Evolutionary conservation across 441 rosid genomes (phyloP), one percentile per base, ranked within the genome.

Genomic region (Gossypium laxum): DNA sequence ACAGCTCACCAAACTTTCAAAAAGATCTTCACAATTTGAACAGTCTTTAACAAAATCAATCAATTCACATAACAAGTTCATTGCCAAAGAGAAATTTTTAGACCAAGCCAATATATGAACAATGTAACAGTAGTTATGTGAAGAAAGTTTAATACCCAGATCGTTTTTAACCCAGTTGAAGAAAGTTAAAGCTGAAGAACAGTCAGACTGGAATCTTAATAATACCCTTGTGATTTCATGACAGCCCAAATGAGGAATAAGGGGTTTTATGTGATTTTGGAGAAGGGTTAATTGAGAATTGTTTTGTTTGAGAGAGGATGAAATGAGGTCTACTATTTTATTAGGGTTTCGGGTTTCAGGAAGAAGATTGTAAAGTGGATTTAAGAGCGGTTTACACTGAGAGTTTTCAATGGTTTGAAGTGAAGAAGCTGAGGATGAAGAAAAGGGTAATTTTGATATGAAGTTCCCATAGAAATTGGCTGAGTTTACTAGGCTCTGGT

Each of bases 171-270:
- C 90, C 97, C 97, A 92, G 19, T 71, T 78, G 64, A 92, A 92
- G 88, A 92, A 89, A 5, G 84, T 38, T 38, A 85, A 80, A 38
- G 96, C 93, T 4, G 86, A 82, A 72, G 72, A 19, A 56, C 84
- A 68, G 80, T 92, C 97, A 26, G 98, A 89, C 14, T 91, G 97
- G 74, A 89, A 89, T 80, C 97, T 80, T 76, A 89, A 79, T 73
- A 92, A 70, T 69, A 93, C 93, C 85, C 93, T 86, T 4, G 91
- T 83, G 72, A 93, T 84, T 74, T 91, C 92, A 75, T 71, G 70
- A 55, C 81, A 6, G 73, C 89, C 89, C 82, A 93, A 78, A 74
- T 82, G 85, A 70, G 88, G 80, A 75, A 91, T 80, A 52, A 93
- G 81, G 8, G 80, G 62, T 48, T 80, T 75, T 0, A 85, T 71